Evolutionary conservation across 129 eudicot species (phyloP).

Genomic region (Ambrosia trifida): DNA sequence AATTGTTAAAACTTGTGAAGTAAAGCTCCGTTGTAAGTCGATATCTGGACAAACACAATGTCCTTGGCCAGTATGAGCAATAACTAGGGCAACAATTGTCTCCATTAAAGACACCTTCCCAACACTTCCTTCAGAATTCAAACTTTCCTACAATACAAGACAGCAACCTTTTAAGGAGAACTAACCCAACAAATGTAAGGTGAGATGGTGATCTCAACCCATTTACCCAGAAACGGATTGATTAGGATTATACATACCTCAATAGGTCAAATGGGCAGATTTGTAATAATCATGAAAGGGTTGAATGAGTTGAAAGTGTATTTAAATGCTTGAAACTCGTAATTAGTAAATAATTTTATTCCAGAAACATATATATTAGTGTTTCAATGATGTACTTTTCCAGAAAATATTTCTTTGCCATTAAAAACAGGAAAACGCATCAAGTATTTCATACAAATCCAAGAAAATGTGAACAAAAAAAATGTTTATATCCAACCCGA

Average conservation of each 20-base stretch:
- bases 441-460: neutral
- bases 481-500: neutral
- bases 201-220: slow-evolving; percentile 8
- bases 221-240: neutral
- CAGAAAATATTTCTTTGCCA: neutral
- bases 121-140: slow-evolving; percentile 34
- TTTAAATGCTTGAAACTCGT: neutral
- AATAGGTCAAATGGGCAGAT: neutral
- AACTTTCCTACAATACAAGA: slow-evolving; percentile 49
- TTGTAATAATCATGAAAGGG: slow-evolving; percentile 6
- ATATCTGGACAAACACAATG: slow-evolving; percentile 61
- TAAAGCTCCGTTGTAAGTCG: slow-evolving; percentile 60
- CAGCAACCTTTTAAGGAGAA: slow-evolving; percentile 13
- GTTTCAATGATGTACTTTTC: neutral
- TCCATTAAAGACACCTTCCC: slow-evolving; percentile 59
- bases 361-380: neutral
- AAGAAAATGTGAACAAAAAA: neutral
- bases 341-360: neutral
- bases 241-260: slow-evolving; percentile 5
- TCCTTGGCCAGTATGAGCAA: slow-evolving; percentile 70
- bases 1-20: slow-evolving; percentile 71
- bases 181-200: slow-evolving; percentile 1
- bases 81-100: slow-evolving; percentile 50
- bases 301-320: slow-evolving; percentile 4
- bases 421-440: neutral